Evolutionary conservation across 2,329 filamentous ascomycete species (phyloP).

Genomic region (Clonostachys rosea): DNA sequence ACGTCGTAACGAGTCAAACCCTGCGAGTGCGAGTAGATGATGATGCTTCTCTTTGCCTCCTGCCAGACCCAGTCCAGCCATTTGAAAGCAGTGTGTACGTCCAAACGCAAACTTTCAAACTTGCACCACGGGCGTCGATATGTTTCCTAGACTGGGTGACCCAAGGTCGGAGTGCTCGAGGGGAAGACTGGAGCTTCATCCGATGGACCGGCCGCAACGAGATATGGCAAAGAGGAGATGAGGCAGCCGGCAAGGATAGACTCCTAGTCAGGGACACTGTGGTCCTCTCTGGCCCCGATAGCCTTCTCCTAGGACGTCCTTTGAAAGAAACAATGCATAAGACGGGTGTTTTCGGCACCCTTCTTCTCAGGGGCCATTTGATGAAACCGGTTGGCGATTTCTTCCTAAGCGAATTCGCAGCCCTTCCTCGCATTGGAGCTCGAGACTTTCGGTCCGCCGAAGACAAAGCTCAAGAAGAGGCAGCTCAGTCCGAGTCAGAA

Average conservation of each 20-base stretch:
- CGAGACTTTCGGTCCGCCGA: slow-evolving; percentile 66
- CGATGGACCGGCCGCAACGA: slow-evolving; percentile 84
- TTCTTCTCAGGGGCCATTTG: slow-evolving; percentile 73
- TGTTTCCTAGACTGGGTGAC: slow-evolving; percentile 94
- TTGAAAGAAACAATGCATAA: slow-evolving; percentile 65
- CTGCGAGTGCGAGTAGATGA: slow-evolving; percentile 45
- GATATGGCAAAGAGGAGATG: slow-evolving; percentile 53
- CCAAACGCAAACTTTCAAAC: slow-evolving; percentile 74
- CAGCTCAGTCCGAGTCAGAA: slow-evolving; percentile 33
- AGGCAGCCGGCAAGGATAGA: slow-evolving; percentile 33
- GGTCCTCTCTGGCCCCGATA: slow-evolving; percentile 58
- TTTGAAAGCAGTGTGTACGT: slow-evolving; percentile 81
- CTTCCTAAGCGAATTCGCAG: slow-evolving; percentile 74
- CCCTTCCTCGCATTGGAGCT: slow-evolving; percentile 75
- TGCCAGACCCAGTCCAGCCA: slow-evolving; percentile 92
- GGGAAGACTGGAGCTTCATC: slow-evolving; percentile 82
- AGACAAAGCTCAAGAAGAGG: slow-evolving; percentile 30
- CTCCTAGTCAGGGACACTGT: slow-evolving; percentile 84
- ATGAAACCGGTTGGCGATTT: slow-evolving; percentile 65
- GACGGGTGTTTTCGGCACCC: slow-evolving; percentile 74
- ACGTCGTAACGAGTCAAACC: slow-evolving; percentile 53
- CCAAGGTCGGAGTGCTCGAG: slow-evolving; percentile 76
- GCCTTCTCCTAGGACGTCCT: slow-evolving; percentile 27
- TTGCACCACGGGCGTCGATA: slow-evolving; percentile 54
- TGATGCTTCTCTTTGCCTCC: slow-evolving; percentile 54